A percentile compares a stretch with the other conserved stretches of the same genome.
Evolutionary conservation across 1,139 yeast genomes (phyloP).

Genomic region (Lodderomyces parapsilosis): DNA sequence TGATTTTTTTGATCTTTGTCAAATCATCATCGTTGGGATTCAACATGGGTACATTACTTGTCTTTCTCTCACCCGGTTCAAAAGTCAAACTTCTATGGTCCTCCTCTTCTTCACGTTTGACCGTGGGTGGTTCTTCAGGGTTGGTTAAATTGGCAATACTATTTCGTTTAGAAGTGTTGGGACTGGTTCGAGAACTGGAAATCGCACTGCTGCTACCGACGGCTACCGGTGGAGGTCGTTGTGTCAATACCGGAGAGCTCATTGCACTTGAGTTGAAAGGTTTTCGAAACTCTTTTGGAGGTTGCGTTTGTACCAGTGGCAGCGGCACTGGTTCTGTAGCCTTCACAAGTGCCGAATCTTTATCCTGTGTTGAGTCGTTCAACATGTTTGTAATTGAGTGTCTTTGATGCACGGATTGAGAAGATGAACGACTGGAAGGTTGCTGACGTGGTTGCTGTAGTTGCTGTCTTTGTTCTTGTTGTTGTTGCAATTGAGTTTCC

Average conservation of each 20-base stretch:
- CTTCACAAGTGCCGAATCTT: constrained; percentile 8
- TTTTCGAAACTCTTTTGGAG: constrained; percentile 9
- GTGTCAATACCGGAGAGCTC: constrained; percentile 7
- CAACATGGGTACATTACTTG: not conserved
- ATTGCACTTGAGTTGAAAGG: constrained; percentile 9
- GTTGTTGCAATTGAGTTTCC: constrained; percentile 4
- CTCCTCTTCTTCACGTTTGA: not conserved
- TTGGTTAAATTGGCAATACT: constrained; percentile 43
- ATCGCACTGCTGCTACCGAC: constrained; percentile 5
- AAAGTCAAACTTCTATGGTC: not conserved
- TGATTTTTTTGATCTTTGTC: constrained; percentile 18
- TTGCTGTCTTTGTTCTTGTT: no score
- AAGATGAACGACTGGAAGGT: constrained; percentile 4
- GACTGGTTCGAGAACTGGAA: constrained; percentile 10
- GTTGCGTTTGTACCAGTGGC: not conserved
- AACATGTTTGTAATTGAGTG: constrained; percentile 31
- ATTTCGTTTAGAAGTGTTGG: constrained; percentile 26
- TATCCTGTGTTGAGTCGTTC: constrained; percentile 20
- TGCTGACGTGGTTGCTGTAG: constrained; percentile 4
- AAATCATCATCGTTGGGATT: constrained; percentile 21
- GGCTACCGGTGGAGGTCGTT: constrained; percentile 5
- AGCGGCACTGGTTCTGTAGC: not conserved
- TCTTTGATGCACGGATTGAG: constrained; percentile 20
- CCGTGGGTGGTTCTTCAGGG: constrained; percentile 2
- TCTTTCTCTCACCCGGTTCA: not conserved